phyloP scores from a whole-genome alignment of 129 eudicot species.

The Dittrichia graveolens region DNA sequence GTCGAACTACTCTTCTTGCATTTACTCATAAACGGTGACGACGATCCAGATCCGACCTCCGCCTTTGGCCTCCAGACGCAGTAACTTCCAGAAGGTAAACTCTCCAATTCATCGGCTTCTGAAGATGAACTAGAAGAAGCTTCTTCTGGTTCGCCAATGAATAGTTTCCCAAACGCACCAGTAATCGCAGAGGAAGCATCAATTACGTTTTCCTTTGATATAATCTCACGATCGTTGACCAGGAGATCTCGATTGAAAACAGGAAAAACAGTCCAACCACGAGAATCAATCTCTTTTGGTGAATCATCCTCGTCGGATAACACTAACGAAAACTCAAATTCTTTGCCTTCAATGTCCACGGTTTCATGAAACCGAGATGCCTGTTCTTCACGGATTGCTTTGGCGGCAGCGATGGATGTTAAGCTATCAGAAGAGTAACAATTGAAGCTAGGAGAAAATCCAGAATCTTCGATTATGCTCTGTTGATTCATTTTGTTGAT shows the following conservation, averaged over 20 bases:
- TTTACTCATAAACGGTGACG: constrained; percentile 20
- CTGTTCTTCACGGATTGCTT: constrained; percentile 33
- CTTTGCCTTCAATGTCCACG: constrained; percentile 16
- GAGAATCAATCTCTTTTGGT: neutral
- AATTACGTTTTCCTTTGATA: neutral
- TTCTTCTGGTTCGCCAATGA: constrained; percentile 26
- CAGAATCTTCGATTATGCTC: constrained; percentile 10
- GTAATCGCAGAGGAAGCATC: neutral
- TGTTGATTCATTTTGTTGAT: constrained; percentile 5
- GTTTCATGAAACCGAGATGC: neutral
- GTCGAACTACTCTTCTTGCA: constrained; percentile 74
- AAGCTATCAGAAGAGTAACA: constrained; percentile 40
- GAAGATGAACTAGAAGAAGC: constrained; percentile 40
- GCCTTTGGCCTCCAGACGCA: constrained; percentile 67
- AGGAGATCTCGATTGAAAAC: constrained; percentile 45
- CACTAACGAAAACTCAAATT: constrained; percentile 51
- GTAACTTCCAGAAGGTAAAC: constrained; percentile 43
- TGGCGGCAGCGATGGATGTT: constrained; percentile 41
- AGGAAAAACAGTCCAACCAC: constrained; percentile 43
- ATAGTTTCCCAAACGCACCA: constrained; percentile 2
- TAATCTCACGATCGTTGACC: neutral
- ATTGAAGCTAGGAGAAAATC: constrained; percentile 53
- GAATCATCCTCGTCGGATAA: constrained; percentile 25
- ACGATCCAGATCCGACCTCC: constrained; percentile 14
- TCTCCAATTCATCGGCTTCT: constrained; percentile 54